These are phyloP conservation scores for Aspergillus ochraceoroseus DNA, from an alignment of 2,329 filamentous ascomycete species.

Conservation along the genomic window DNA sequence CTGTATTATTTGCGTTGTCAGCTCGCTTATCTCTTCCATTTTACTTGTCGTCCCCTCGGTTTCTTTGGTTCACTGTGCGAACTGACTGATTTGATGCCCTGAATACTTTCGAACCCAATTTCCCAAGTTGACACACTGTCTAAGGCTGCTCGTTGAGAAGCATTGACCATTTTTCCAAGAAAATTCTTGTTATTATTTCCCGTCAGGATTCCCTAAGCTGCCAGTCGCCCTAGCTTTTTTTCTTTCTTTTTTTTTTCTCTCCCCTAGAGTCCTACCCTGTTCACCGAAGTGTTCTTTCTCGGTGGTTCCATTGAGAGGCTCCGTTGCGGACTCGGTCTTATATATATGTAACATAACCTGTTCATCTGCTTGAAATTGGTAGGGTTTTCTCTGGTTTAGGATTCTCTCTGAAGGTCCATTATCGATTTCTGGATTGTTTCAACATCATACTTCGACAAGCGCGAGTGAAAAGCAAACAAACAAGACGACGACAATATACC, in stretches of 20 bases:
- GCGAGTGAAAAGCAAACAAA: constrained; percentile 1
- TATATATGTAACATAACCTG: constrained; percentile 19
- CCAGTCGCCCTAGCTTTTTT: too few species aligned
- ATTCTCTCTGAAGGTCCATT: constrained; percentile 1
- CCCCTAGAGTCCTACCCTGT: constrained; percentile 8
- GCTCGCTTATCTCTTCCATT: constrained; percentile 10
- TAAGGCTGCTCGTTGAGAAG: constrained; percentile 7
- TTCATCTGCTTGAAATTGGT: constrained; percentile 8
- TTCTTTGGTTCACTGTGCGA: constrained; percentile 7
- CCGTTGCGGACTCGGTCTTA: constrained; percentile 9
- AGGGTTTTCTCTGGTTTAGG: constrained; percentile 11
- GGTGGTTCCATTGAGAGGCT: constrained; percentile 5
- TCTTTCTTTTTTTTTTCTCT: constrained; percentile 2
- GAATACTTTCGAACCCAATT: constrained; percentile 7
- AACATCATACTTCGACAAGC: constrained; percentile 6
- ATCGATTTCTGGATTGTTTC: constrained; percentile 1
- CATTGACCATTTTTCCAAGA: constrained; percentile 12
- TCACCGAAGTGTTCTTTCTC: constrained; percentile 9
- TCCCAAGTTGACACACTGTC: constrained; percentile 5
- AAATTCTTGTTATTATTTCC: too few species aligned
- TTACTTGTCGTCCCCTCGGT: background rate
- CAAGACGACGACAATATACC: constrained; percentile 5
- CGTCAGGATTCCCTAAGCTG: too few species aligned
- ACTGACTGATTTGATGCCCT: constrained; percentile 15
- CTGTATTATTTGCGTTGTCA: constrained; percentile 27